These are phyloP conservation scores for Friedmanniomyces simplex DNA, from an alignment of 495 filamentous ascomycete genomes.

Conservation along the genomic window DNA sequence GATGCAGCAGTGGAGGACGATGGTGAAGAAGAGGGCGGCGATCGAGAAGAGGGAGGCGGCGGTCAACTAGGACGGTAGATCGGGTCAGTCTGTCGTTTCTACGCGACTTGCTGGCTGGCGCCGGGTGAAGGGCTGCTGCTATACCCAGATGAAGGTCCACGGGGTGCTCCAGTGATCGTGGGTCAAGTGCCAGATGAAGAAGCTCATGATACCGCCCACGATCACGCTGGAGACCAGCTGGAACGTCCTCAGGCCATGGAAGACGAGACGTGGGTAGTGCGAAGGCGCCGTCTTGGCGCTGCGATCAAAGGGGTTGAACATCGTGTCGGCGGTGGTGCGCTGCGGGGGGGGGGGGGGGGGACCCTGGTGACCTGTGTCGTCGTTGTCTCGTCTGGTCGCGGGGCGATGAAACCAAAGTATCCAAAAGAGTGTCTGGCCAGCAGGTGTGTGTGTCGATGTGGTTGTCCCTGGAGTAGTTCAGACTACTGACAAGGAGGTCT, in stretches of 20 bases:
- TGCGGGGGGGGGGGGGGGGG: no score
- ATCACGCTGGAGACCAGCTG: slow-evolving; percentile 46
- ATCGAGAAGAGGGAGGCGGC: slow-evolving; percentile 46
- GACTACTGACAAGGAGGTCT: no score
- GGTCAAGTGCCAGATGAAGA: slow-evolving; percentile 52
- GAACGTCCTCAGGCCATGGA: slow-evolving; percentile 44
- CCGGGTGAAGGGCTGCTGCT: no score
- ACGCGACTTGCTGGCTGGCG: no score
- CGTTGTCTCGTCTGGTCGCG: neutral
- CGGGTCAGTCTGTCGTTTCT: neutral
- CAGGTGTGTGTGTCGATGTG: neutral
- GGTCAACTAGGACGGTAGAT: slow-evolving; percentile 37
- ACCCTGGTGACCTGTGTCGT: neutral
- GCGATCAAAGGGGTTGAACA: slow-evolving; percentile 17
- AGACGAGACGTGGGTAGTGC: slow-evolving; percentile 46
- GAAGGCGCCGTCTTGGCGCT: slow-evolving; percentile 37
- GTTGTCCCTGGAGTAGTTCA: no score
- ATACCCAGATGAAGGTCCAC: slow-evolving; percentile 56
- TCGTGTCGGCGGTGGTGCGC: slow-evolving; percentile 1
- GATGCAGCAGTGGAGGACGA: slow-evolving; percentile 45
- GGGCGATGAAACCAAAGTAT: neutral
- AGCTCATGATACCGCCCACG: slow-evolving; percentile 47
- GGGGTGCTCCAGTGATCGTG: slow-evolving; percentile 43
- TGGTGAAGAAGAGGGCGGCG: slow-evolving; percentile 42
- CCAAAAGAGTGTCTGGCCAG: neutral